Evolutionary conservation across 164 flowering plant species (phyloP), one percentile per base, ranked within the genome.

Genomic region (Magnolia changhungtana): DNA sequence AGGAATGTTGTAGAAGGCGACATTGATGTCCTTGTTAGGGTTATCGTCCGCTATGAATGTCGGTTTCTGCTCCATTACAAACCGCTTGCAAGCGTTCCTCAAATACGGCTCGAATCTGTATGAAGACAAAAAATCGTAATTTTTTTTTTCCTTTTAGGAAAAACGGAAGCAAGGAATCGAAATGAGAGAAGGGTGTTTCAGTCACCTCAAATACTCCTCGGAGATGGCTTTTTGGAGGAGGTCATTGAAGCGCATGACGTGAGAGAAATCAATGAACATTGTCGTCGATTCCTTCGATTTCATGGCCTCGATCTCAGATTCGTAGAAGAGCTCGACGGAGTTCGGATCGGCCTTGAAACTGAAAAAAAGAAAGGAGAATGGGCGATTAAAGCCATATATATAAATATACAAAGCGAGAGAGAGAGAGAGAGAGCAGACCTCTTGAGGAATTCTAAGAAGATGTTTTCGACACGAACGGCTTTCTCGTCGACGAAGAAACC

Each of bases 191-290:
- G 23, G 51, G 66, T 10, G 24, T 21, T 63, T 21, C 20, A 13
- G 23, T 76, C 14, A 86, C 97, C 98, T 88, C 68, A 94, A 67
- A 78, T 88, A 96, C 78, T 96, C 99, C 2, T 93, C 92, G 11
- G 94, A 88, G 23, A 96, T 84, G 75, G 98, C 93, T 72, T 83
- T 86, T 80, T 94, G 98, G 63, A 96, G 93, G 49, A 87, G 59
- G 64, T 93, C 92, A 31, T 86, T 89, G 85, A 83, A 93, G 19
- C 81, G 84, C 91, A 90, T 93, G 21, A 94, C 92, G 75, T 96
- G 99, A n/a, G 95, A 82, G 89, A 96, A 96, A 80, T 96, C 98
- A 45, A 96, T 83, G 84, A 89, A 94, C 94, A 96, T 92, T 19
- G 98, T 96, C 69, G 83, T 90, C 13, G 96, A 89, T 70, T 92